These are phyloP conservation scores for Annona cherimola DNA, from an alignment of 164 flowering plant genomes.

Conservation along the genomic window DNA sequence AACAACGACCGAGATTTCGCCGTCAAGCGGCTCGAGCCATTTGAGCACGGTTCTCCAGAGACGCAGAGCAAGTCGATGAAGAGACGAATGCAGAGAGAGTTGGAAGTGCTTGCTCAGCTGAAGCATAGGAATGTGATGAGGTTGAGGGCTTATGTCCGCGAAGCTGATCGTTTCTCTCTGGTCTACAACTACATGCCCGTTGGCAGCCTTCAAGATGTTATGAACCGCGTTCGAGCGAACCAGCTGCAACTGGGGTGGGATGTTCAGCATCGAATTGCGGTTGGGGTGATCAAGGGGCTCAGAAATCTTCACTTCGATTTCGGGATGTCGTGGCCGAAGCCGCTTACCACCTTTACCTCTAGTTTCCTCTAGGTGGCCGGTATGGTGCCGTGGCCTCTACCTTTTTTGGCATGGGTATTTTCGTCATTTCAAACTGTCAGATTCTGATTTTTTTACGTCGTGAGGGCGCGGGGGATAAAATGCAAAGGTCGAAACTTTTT, in stretches of 20 bases:
- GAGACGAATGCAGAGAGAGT: constrained; percentile 59
- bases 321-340: too few relatives aligned
- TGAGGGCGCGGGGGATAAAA: too few relatives aligned
- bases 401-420: too few relatives aligned
- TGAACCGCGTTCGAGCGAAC: constrained; percentile 56
- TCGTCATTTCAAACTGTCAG: too few relatives aligned
- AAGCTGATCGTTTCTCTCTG: constrained; percentile 44
- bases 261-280: constrained; percentile 66
- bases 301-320: constrained; percentile 70
- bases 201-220: constrained; percentile 79
- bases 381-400: too few relatives aligned
- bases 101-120: constrained; percentile 59
- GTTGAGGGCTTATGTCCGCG: constrained; percentile 75
- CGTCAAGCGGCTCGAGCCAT: constrained; percentile 67
- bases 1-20: constrained; percentile 74
- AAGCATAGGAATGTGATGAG: constrained; percentile 81
- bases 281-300: constrained; percentile 80
- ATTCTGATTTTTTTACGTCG: too few relatives aligned
- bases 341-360: too few relatives aligned
- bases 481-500: too few relatives aligned
- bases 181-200: constrained; percentile 67
- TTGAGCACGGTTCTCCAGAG: constrained; percentile 34
- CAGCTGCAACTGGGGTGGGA: constrained; percentile 76
- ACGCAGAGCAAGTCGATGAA: constrained; percentile 40
- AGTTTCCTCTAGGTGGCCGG: too few relatives aligned